Conservation (phyloP, 2,329 filamentous ascomycete genomes). For the Stemphylium lycopersici region DNA sequence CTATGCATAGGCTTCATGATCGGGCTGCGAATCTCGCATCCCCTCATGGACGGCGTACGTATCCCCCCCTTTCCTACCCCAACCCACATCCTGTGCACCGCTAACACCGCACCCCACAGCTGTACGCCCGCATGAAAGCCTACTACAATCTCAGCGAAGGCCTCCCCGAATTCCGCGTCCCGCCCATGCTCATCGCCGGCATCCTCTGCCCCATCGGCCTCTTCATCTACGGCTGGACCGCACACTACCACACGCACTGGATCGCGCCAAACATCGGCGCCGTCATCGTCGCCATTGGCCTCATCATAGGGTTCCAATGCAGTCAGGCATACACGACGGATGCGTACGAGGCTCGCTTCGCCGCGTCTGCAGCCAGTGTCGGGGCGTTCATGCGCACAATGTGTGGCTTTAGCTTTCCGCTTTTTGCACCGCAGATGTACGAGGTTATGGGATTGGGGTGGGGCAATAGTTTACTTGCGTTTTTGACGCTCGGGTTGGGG, state of each 20-base stretch:
- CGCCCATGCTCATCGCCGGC: constrained; percentile 62
- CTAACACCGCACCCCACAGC: constrained; percentile 12
- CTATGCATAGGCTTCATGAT: constrained; percentile 66
- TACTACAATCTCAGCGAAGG: constrained; percentile 37
- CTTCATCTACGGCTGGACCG: constrained; percentile 62
- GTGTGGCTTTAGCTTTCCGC: constrained; percentile 62
- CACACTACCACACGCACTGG: constrained; percentile 61
- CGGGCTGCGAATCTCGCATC: constrained; percentile 49
- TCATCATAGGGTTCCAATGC: constrained; percentile 63
- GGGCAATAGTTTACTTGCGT: constrained; percentile 62
- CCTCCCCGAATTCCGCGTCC: constrained; percentile 53
- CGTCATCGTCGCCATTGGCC: constrained; percentile 53
- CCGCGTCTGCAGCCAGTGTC: constrained; percentile 62
- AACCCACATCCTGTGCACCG: background rate
- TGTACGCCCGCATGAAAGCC: constrained; percentile 33
- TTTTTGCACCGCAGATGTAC: constrained; percentile 66
- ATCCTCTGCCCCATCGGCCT: constrained; percentile 57
- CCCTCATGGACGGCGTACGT: constrained; percentile 53
- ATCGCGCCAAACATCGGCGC: constrained; percentile 62
- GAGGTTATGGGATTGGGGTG: constrained; percentile 62
- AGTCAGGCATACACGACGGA: constrained; percentile 70
- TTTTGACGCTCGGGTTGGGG: constrained; percentile 56
- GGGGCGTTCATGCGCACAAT: constrained; percentile 63
- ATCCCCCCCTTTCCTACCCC: background rate
- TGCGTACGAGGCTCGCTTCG: constrained; percentile 58